Base-by-base conservation (phyloP, 441 rosid genomes). In the Erodium moschatum region DNA sequence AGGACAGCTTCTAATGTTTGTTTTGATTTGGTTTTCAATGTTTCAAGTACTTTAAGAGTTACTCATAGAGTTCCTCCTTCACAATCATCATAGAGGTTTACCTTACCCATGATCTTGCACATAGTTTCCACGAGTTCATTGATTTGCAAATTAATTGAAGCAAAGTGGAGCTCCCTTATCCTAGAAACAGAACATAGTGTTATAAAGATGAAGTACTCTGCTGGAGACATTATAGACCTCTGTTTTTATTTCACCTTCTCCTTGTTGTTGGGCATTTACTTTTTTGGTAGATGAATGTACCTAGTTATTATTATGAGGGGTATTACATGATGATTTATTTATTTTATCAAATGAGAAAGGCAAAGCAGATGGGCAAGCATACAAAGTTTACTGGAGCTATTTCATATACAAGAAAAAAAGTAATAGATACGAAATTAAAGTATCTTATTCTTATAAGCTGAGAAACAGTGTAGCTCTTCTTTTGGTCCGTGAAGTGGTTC, bases 11-110 rank as follows among this genome's bases (percentile, higher is more conserved):
- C 52, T 31, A 35, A 15, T 24, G 27, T 42, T 18, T 56, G n/a
- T 58, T 20, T 44, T 65, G 42, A 21, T 40, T 35, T 67, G 48
- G 3, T 19, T 67, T 58, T 46, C n/a, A 61, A 64, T 40, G 18
- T 46, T 69, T 54, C 10, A 46, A 50, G 16, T 29, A 40, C 13
- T 7, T 9, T 56, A 19, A 18, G 62, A 56, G 27, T 56, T 56
- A 3, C 62, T 44, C 38, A 42, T 42, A 8, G 2, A 42, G 7
- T 42, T 2, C 13, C 10, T 42, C 48, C 10, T 42, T 42, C 48
- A 11, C 48, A 54, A 15, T 54, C 20, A 54, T 46, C 54, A 46
- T 44, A 0, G 54, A 48, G 54, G 15, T 50, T 50, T 13, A 13
- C 7, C 58, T 50, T 13, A 50, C 58, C 19, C 9, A 9, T 13